Conservation (phyloP, 2,329 filamentous ascomycete genomes). For the Neonectria coccinea region DNA sequence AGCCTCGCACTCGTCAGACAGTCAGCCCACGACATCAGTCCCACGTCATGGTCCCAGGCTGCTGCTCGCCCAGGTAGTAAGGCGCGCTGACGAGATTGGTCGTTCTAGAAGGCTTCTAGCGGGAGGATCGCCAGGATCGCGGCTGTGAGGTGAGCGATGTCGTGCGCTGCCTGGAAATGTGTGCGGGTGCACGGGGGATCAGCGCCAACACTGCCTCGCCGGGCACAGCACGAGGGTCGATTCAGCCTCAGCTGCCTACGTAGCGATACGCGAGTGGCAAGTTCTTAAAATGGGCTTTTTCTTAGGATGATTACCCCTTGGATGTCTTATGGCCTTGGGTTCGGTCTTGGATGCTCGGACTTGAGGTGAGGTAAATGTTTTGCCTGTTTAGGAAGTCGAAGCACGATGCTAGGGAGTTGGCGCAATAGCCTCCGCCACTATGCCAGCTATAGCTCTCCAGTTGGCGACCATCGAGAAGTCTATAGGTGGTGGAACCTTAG, state of each 20-base stretch:
- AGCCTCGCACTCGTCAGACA: not conserved
- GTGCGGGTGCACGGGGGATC: not conserved
- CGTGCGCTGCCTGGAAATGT: slow-evolving; percentile 12
- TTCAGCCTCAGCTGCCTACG: not conserved
- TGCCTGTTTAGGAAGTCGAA: not conserved
- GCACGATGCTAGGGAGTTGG: not conserved
- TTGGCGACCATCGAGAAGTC: not conserved
- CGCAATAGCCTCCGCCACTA: not conserved
- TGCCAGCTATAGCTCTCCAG: not conserved
- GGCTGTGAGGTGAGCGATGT: not conserved
- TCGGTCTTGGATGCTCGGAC: not conserved
- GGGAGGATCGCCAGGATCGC: not conserved
- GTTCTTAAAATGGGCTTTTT: not conserved
- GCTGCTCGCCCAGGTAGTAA: not conserved
- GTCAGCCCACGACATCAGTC: slow-evolving; percentile 1
- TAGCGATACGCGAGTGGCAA: not conserved
- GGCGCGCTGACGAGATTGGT: slow-evolving; percentile 6
- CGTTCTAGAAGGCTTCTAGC: slow-evolving; percentile 19
- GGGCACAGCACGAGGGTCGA: not conserved
- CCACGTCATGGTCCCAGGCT: not conserved
- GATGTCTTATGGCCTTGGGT: not conserved
- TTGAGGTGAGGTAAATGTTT: not conserved
- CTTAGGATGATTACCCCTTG: no score
- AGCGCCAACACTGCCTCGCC: slow-evolving; percentile 1
- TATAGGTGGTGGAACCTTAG: no score